phyloP scores from a whole-genome alignment of 345 rosid species.

The Eucalyptus fibrosa region DNA sequence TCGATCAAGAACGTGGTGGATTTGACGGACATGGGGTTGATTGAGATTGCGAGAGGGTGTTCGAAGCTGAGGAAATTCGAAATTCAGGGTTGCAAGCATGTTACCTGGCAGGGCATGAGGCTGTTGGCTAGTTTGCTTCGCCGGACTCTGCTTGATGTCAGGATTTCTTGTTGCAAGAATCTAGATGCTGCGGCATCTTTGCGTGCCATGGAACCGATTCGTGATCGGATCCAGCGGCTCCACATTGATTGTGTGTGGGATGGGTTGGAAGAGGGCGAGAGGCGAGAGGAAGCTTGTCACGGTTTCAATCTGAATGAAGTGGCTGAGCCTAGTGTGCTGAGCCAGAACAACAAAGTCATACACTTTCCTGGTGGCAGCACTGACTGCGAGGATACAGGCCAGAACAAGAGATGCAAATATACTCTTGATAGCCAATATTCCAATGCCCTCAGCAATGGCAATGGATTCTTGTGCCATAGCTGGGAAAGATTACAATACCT shows the following conservation, averaged over 20 bases:
- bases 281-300: neutral
- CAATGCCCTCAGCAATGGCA: constrained; percentile 6
- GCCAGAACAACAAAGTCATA: neutral
- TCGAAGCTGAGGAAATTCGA: constrained; percentile 49
- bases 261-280: constrained; percentile 10
- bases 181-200: constrained; percentile 40
- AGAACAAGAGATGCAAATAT: constrained; percentile 36
- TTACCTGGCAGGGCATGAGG: constrained; percentile 57
- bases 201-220: constrained; percentile 50
- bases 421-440: neutral
- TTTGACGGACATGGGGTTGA: constrained; percentile 73
- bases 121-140: constrained; percentile 38
- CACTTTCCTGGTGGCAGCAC: neutral
- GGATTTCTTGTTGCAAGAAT: constrained; percentile 60
- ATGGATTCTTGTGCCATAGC: constrained; percentile 20
- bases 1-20: constrained; percentile 50
- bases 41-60: constrained; percentile 76
- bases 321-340: neutral
- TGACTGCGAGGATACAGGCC: constrained; percentile 7
- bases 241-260: constrained; percentile 87
- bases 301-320: constrained; percentile 12
- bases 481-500: constrained; percentile 67
- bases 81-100: constrained; percentile 69
- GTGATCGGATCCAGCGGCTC: constrained; percentile 44
- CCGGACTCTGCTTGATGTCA: constrained; percentile 46